phyloP scores from a whole-genome alignment of 805 yeast species.

The Spathaspora gorwiae region DNA sequence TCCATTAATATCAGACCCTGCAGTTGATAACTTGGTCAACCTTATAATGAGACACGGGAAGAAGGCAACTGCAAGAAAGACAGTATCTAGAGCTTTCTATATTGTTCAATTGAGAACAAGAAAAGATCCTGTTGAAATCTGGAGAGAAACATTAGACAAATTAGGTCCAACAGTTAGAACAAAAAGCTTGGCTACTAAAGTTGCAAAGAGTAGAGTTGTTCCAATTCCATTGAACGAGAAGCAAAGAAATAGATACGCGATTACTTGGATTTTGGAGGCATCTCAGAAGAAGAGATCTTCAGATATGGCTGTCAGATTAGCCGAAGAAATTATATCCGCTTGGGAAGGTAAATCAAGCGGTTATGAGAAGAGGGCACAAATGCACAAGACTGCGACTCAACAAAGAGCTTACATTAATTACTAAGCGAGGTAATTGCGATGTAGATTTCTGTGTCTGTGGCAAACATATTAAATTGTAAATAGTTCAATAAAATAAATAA shows the following conservation, averaged over 20 bases:
- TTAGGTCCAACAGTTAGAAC: constrained; percentile 82
- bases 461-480: not conserved
- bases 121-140: constrained; percentile 71
- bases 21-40: constrained; percentile 72
- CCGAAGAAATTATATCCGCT: constrained; percentile 82
- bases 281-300: constrained; percentile 72
- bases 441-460: not conserved
- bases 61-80: constrained; percentile 72
- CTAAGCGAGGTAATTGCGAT: constrained; percentile 8
- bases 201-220: constrained; percentile 74
- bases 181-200: constrained; percentile 74
- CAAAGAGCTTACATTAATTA: constrained; percentile 74
- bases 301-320: constrained; percentile 81
- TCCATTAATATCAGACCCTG: constrained; percentile 65
- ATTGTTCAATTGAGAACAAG: constrained; percentile 69
- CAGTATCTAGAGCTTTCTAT: constrained; percentile 73
- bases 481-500: not conserved
- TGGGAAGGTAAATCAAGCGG: constrained; percentile 75
- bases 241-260: constrained; percentile 83
- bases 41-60: constrained; percentile 91
- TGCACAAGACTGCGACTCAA: constrained; percentile 83
- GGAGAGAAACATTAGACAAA: constrained; percentile 70
- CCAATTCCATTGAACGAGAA: constrained; percentile 81
- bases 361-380: constrained; percentile 73
- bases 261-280: constrained; percentile 86